Evolutionary conservation across 495 filamentous ascomycete species (phyloP), one percentile per base, ranked within the genome.

Genomic region (Penicillium daleae): DNA sequence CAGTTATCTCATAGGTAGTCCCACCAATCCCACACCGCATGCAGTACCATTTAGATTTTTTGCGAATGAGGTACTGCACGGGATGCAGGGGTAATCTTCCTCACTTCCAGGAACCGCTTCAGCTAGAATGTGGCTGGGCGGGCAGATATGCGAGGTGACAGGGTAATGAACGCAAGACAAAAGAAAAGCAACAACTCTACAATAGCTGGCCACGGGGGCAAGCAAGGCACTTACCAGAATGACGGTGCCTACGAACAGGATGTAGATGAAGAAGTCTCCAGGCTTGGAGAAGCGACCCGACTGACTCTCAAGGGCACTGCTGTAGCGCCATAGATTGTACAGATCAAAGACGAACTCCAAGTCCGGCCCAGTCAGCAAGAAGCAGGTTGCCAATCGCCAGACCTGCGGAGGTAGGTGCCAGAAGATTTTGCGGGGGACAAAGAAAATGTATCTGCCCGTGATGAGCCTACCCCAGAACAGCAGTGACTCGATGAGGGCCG

Each of bases 71-170:
- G 81, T 64, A 75, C 84, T 84, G 84, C 74, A 77, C 81, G 83
- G 78, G 84, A 83, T 86, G 86, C 85, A 89, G 87, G 90, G 92
- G 90, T 89, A 83, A 89, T 97, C 91, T 97, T 84, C 93, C 93
- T 97, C 93, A 83, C 80, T 89, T 92, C 85, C 90, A 96, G 92
- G 93, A 97, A 97, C 92, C 93, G 92, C 87, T 85, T 87, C 91
- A 94, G 91, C 84, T 87, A 87, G 77, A 69, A 74, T 58, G 75
- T 76, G 85, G 84, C 92, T 93, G 91, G 86, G 86, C 92, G 93
- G 92, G 93, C 93, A 97, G 93, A 90, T 90, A 89, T 90, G 82
- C 83, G 92, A 93, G 90, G 91, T 89, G 61, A 51, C 53, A 55
- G 53, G 29, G 60, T 59, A 67, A 67, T 61, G 49, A 61, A 65